Evolutionary conservation across 2,329 filamentous ascomycete species (phyloP), one percentile per base, ranked within the genome.

Genomic region (Xylariaceae sp.): DNA sequence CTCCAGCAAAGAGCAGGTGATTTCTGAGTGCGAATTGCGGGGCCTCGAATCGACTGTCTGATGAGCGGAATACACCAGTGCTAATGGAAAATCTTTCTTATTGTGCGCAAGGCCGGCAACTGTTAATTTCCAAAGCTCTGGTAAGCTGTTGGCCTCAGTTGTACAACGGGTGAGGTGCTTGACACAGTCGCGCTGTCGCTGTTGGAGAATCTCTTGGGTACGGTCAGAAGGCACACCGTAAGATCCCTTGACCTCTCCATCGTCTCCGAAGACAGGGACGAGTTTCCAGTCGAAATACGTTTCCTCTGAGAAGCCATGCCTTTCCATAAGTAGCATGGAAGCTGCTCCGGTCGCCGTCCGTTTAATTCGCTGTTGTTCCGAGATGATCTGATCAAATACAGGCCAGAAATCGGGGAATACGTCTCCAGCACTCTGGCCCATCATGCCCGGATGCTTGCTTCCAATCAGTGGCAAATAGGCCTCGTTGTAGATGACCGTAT

Each of bases 241-340:
- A 4, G 48, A 53, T 2, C 49, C 55, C 29, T 44, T 45, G 4
- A 62, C 62, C 31, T 69, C 59, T 12, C 64, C 59, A 16, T 64
- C 63, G 3, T 63, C 59, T 7, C 61, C 60, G 34, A 66, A 63
- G 13, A 70, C 44, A 4, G 68, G 68, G 7, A 63, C 59, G 17
- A 68, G 62, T 16, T 64, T 68, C 66, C 65, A 69, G n/a, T 65
- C 64, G 39, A 66, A 66, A 42, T 68, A 71, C 1, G 56, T 62
- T 41, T 68, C 65, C 38, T 67, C 63, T 1, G 62, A 39, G 37
- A 62, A 62, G 1, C 62, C 64, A 26, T 64, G 39, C 13, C 58
- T 47, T 17, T 61, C 51, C 32, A 65, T 59, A 9, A 60, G 54
- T 13, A 65, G 47, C 35, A 49, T 55, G 3, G 51, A 54, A 19